A percentile compares a stretch with the other conserved stretches of the same genome.
These are phyloP conservation scores for Kwoniella heveanensis DNA, from an alignment of 768 basidiomycete species.

Conservation along the genomic window DNA sequence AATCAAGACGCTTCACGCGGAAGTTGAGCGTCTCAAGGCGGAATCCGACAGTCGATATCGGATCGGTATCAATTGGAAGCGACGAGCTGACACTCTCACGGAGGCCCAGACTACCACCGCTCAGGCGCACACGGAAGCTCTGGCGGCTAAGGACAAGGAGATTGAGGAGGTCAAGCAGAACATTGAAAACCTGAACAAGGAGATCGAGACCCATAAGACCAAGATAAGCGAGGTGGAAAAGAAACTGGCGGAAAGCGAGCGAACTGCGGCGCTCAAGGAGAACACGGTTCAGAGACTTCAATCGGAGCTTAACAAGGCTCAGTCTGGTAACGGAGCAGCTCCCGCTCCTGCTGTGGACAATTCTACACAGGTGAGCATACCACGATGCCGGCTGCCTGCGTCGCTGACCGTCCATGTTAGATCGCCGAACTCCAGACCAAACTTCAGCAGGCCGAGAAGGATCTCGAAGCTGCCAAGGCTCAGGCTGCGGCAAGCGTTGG, in stretches of 20 bases:
- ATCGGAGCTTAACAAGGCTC: constrained; percentile 34
- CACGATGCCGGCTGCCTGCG: no score
- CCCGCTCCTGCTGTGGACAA: constrained; percentile 6
- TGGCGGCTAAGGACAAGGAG: constrained; percentile 43
- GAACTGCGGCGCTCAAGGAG: constrained; percentile 31
- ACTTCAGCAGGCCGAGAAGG: constrained; percentile 37
- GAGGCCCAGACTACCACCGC: constrained; percentile 23
- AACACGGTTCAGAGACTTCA: constrained; percentile 41
- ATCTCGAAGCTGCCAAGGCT: constrained; percentile 39
- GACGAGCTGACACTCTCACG: constrained; percentile 26
- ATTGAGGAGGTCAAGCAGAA: constrained; percentile 23
- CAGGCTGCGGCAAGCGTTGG: constrained; percentile 9
- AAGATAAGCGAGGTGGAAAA: constrained; percentile 39
- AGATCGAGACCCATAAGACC: constrained; percentile 26
- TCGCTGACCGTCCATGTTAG: constrained; percentile 26
- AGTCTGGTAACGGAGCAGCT: constrained; percentile 5
- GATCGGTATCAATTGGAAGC: constrained; percentile 46
- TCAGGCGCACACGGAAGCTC: constrained; percentile 7
- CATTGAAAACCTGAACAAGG: constrained; percentile 24
- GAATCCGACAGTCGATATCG: constrained; percentile 29
- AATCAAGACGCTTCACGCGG: constrained; percentile 30
- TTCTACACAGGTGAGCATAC: constrained; percentile 32
- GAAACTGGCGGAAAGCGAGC: constrained; percentile 31
- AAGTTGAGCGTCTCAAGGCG: constrained; percentile 30
- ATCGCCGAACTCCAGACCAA: constrained; percentile 28